phyloP scores from a whole-genome alignment of 805 yeast species.

The Lipomyces lipofer region DNA sequence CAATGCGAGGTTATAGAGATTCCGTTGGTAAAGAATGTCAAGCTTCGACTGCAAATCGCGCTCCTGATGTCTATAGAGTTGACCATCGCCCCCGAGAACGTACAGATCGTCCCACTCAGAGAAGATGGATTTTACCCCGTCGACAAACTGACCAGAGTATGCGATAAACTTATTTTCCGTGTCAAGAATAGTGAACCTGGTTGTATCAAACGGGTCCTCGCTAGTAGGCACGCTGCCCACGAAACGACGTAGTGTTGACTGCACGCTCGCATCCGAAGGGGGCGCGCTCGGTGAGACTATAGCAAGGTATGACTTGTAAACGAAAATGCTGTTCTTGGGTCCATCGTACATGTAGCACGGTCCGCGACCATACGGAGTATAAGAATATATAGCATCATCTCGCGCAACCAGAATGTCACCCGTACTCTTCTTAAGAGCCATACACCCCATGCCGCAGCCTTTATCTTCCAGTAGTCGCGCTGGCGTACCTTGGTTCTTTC shows the following conservation, averaged over 20 bases:
- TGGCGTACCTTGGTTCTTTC: conserved; percentile 72
- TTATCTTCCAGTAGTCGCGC: conserved; percentile 48
- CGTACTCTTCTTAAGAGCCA: conserved; percentile 40
- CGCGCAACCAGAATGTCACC: conserved; percentile 65
- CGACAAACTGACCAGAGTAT: conserved; percentile 66
- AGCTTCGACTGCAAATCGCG: conserved; percentile 67
- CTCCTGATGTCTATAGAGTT: conserved; percentile 66
- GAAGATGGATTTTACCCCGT: conserved; percentile 60
- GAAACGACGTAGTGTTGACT: conserved; percentile 28
- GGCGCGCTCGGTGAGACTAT: conserved; percentile 54
- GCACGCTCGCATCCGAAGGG: conserved; percentile 21
- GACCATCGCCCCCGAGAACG: conserved; percentile 72
- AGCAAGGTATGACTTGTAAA: conserved; percentile 58
- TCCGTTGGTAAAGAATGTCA: conserved; percentile 65
- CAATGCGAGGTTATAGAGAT: conserved; percentile 71
- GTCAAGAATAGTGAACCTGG: conserved; percentile 68
- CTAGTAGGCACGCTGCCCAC: conserved; percentile 38
- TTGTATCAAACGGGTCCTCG: conserved; percentile 42
- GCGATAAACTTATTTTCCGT: conserved; percentile 67
- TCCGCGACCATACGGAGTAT: conserved; percentile 55
- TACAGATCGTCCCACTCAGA: conserved; percentile 57
- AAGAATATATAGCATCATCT: conserved; percentile 63
- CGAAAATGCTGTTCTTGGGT: conserved; percentile 53
- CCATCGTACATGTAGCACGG: conserved; percentile 55
- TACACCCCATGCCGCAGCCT: conserved; percentile 52